Evolutionary conservation across 2,329 filamentous ascomycete genomes (phyloP).

Genomic region (Aspergillus alliaceus): DNA sequence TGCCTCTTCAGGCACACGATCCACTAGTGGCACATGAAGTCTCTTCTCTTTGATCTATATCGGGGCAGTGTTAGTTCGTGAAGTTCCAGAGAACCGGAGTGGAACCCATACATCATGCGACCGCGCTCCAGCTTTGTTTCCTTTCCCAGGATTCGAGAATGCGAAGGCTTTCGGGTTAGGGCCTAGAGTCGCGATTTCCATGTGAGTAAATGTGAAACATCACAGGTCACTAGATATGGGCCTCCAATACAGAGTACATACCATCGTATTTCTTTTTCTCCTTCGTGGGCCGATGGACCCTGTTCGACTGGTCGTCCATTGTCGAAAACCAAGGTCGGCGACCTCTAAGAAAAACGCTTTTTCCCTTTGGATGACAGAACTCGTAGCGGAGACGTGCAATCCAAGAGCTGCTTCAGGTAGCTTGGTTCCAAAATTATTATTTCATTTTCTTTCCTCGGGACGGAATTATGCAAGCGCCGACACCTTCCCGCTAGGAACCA

Average conservation of each 20-base stretch:
- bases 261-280: conserved; percentile 78
- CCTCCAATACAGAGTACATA: conserved; percentile 36
- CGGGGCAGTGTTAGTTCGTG: conserved; percentile 15
- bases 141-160: conserved; percentile 75
- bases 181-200: conserved; percentile 47
- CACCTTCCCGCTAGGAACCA: conserved; percentile 10
- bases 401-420: conserved; percentile 17
- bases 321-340: conserved; percentile 31
- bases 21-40: conserved; percentile 92
- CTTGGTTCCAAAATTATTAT: conserved; percentile 36
- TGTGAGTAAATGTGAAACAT: conserved; percentile 3
- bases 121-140: conserved; percentile 65
- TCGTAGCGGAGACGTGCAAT: conserved; percentile 12
- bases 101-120: conserved; percentile 53
- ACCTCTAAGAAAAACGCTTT: conserved; percentile 24
- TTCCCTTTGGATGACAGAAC: conserved; percentile 12
- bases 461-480: conserved; percentile 25
- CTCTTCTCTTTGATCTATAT: conserved; percentile 86
- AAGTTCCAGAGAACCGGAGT: neutral
- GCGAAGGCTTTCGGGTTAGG: conserved; percentile 89
- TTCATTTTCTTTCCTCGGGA: conserved; percentile 24
- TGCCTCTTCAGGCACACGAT: conserved; percentile 91
- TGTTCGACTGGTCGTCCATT: conserved; percentile 82
- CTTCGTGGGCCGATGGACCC: conserved; percentile 81
- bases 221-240: neutral